Evolutionary conservation across 2,329 filamentous ascomycete genomes (phyloP), one percentile per base, ranked within the genome.

Genomic region (Talaromyces rugulosus): DNA sequence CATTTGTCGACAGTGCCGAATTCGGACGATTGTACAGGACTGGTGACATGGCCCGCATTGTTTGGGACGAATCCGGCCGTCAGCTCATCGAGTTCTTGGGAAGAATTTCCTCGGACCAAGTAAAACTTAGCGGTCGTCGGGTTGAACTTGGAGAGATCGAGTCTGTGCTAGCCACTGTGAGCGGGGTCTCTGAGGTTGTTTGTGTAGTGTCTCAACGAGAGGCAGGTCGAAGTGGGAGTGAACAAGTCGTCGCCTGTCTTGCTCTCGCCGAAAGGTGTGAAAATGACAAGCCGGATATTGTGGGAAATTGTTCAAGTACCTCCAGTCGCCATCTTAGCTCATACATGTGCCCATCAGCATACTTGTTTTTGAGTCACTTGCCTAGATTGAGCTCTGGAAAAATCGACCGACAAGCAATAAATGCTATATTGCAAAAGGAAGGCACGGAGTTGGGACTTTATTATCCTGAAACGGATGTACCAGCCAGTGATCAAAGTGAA

Each of bases 111-210:
- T 61, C 68, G 1, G 69, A 74, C 56, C 85, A 85, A 70, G 82
- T 86, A 60, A 88, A 89, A 72, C 72, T 88, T n/a, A 76, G 78
- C 4, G 88, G 88, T 28, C 85, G 82, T 65, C 76, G 85, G 55
- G 81, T 87, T 44, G 88, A 85, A 73, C 77, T 85, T 53, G 77
- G 71, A 36, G 79, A 76, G 68, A 78, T 77, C 57, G 80, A 73
- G 67, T 70, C 69, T 40, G 69, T 68, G 0, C 63, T 71, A 33
- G 63, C 68, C 2, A 66, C 65, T 3, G 62, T 65, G 16, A 58
- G 34, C 5, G 66, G 65, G 7, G 62, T 70, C 23, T 66, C 62
- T 1, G 69, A 72, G 28, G 67, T 64, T 33, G 70, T 72, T 40
- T 66, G 67, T 1, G 61, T 71, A 5, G 66, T 71, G 3, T 64